Evolutionary conservation across 352 stramenopile genomes (phyloP).

Genomic region (Lagenidium giganteum): DNA sequence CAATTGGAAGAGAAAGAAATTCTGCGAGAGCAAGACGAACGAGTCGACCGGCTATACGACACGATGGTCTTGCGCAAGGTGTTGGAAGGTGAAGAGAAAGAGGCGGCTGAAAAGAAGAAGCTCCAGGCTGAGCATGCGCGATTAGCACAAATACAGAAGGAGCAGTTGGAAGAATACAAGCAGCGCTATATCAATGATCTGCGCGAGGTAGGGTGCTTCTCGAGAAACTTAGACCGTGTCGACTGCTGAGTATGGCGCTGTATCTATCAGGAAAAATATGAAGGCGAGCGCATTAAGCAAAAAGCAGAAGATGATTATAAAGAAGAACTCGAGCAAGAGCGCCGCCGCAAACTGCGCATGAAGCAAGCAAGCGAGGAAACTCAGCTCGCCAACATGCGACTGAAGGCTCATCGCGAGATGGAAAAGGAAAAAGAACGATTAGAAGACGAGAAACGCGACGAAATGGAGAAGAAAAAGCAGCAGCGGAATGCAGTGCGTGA

Average conservation of each 20-base stretch:
- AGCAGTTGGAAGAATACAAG: slow-evolving; percentile 84
- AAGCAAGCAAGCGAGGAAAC: slow-evolving; percentile 63
- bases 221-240: too few species aligned
- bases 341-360: slow-evolving; percentile 26
- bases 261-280: slow-evolving; percentile 45
- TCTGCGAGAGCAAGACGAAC: slow-evolving; percentile 43
- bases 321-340: slow-evolving; percentile 50
- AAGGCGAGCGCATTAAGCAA: slow-evolving; percentile 55
- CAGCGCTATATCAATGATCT: slow-evolving; percentile 73
- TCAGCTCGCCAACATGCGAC: slow-evolving; percentile 52
- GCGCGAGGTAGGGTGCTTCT: slow-evolving; percentile 28
- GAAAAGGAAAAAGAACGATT: slow-evolving; percentile 52
- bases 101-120: slow-evolving; percentile 34
- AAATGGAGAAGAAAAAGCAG: slow-evolving; percentile 69
- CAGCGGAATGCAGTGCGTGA: slow-evolving; percentile 57
- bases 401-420: slow-evolving; percentile 51
- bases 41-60: slow-evolving; percentile 37
- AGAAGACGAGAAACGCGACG: slow-evolving; percentile 67
- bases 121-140: slow-evolving; percentile 38
- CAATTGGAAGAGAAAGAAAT: slow-evolving; percentile 74
- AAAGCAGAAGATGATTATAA: slow-evolving; percentile 56
- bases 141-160: slow-evolving; percentile 57
- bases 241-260: neutral
- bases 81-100: slow-evolving; percentile 42
- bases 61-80: slow-evolving; percentile 44